phyloP scores from a whole-genome alignment of 139 green algal genomes.

The Chlorella sp. region DNA sequence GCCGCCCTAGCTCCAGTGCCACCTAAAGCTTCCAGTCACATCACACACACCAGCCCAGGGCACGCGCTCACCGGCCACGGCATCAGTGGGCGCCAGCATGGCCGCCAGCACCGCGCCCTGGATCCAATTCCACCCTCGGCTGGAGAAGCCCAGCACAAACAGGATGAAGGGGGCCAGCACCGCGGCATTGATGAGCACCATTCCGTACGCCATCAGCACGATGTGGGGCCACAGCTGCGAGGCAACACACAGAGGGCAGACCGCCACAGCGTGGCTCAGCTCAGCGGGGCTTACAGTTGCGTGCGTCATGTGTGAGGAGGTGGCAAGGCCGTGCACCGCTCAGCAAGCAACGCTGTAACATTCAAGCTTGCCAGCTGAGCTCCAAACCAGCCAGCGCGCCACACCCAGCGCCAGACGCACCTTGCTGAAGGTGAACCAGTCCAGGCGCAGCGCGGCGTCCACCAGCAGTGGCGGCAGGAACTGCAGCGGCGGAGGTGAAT shows the following conservation, averaged over 20 bases:
- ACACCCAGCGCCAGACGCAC: background rate
- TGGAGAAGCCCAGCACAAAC: conserved; percentile 68
- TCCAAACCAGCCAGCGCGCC: background rate
- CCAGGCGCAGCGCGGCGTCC: conserved; percentile 70
- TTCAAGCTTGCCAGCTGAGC: too few relatives aligned
- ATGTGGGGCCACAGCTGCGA: conserved; percentile 51
- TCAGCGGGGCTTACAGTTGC: too few relatives aligned
- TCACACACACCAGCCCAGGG: too few relatives aligned
- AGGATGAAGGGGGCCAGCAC: conserved; percentile 85
- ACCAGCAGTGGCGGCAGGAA: conserved; percentile 83
- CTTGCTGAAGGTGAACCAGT: conserved; percentile 87
- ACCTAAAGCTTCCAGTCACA: too few relatives aligned
- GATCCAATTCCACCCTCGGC: conserved; percentile 72
- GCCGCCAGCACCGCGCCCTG: conserved; percentile 79
- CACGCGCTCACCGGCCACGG: conserved; percentile 57
- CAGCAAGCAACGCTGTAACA: too few relatives aligned
- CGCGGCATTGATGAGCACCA: conserved; percentile 61
- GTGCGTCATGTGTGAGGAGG: too few relatives aligned
- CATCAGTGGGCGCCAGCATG: conserved; percentile 85
- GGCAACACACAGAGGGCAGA: too few relatives aligned
- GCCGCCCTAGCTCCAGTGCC: too few relatives aligned
- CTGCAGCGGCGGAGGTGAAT: too few relatives aligned
- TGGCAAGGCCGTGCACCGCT: too few relatives aligned
- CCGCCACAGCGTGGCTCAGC: too few relatives aligned
- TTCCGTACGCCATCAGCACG: conserved; percentile 80